phyloP scores from a whole-genome alignment of 805 yeast genomes.

The Saccharomyces paradoxus region DNA sequence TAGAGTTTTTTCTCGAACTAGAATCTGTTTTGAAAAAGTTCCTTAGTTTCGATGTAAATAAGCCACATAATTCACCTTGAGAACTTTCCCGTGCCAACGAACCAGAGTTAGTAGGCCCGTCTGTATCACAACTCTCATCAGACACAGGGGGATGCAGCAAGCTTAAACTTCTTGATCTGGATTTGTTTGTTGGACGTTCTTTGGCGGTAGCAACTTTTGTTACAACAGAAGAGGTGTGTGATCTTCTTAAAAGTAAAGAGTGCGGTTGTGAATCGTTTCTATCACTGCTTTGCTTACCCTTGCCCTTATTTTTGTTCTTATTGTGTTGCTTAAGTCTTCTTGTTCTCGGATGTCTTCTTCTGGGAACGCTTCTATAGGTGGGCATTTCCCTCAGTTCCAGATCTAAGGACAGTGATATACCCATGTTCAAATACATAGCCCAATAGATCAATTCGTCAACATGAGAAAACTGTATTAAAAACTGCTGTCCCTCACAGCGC shows the following conservation, averaged over 20 bases:
- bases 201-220: not conserved
- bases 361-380: slow-evolving; percentile 69
- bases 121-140: not conserved
- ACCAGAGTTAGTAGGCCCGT: not conserved
- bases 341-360: slow-evolving; percentile 49
- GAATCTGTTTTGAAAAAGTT: not conserved
- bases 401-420: slow-evolving; percentile 74
- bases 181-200: not conserved
- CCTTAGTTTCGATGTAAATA: not conserved
- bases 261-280: not conserved
- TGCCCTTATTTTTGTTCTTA: slow-evolving; percentile 1
- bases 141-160: not conserved
- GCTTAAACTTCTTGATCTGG: not conserved
- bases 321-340: slow-evolving; percentile 9
- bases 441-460: slow-evolving; percentile 67
- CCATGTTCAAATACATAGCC: slow-evolving; percentile 65
- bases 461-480: slow-evolving; percentile 54
- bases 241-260: not conserved
- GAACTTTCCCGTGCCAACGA: not conserved
- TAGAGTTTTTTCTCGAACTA: not conserved
- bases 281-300: not conserved
- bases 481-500: slow-evolving; percentile 78
- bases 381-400: slow-evolving; percentile 65
- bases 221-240: not conserved
- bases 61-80: not conserved